phyloP scores from a whole-genome alignment of 2,329 filamentous ascomycete genomes.

The Aspergillus tamarii region DNA sequence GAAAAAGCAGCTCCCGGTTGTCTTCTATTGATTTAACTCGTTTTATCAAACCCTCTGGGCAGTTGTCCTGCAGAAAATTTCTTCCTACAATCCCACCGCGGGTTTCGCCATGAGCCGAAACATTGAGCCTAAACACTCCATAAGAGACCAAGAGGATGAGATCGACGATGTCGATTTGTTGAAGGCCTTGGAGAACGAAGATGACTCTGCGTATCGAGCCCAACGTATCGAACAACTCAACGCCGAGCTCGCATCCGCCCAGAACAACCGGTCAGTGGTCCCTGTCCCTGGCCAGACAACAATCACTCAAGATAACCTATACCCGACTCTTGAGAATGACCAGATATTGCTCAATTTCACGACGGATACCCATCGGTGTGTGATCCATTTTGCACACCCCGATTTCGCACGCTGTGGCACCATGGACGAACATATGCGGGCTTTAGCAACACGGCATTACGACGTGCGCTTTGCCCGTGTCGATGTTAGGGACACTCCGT shows the following conservation, averaged over 20 bases:
- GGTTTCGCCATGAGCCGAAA: constrained; percentile 13
- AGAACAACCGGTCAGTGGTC: constrained; percentile 35
- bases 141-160: constrained; percentile 42
- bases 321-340: constrained; percentile 52
- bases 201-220: constrained; percentile 60
- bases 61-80: background rate
- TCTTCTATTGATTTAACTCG: background rate
- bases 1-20: background rate
- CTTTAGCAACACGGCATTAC: constrained; percentile 44
- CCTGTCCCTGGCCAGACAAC: constrained; percentile 11
- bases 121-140: constrained; percentile 35
- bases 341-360: constrained; percentile 63
- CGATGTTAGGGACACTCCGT: constrained; percentile 51
- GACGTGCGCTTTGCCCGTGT: constrained; percentile 50
- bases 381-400: constrained; percentile 67
- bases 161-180: constrained; percentile 65
- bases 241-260: constrained; percentile 56
- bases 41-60: background rate
- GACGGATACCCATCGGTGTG: constrained; percentile 59
- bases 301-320: constrained; percentile 31
- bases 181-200: constrained; percentile 57
- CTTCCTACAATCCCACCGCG: background rate
- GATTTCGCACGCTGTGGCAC: constrained; percentile 65
- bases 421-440: constrained; percentile 63
- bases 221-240: constrained; percentile 64